These are phyloP conservation scores for Plasmodium knowlesi DNA, from an alignment of 169 alveolate genomes.

Conservation along the genomic window DNA sequence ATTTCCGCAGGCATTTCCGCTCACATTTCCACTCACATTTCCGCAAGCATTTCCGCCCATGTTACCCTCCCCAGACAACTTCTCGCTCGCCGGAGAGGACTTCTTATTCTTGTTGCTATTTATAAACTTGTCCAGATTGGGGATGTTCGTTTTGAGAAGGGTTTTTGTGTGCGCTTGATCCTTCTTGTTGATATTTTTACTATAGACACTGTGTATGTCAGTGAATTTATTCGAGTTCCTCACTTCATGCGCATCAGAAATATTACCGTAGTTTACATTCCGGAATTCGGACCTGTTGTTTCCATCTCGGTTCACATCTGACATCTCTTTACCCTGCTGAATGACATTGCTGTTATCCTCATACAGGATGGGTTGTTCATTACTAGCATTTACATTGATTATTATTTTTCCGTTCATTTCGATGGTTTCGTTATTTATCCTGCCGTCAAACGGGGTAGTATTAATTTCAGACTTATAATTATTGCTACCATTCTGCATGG, in stretches of 20 bases:
- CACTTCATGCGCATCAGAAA: not conserved
- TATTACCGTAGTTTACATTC: not conserved
- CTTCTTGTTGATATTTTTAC: constrained; percentile 12
- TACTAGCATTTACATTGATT: not conserved
- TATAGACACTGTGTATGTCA: not conserved
- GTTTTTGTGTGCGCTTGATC: constrained; percentile 8
- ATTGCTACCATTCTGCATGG: not conserved
- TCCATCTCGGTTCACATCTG: constrained; percentile 4
- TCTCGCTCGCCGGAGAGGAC: not conserved
- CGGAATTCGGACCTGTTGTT: not conserved
- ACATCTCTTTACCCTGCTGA: not conserved
- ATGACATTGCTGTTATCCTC: not conserved
- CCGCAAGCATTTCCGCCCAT: not conserved
- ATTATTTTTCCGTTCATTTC: constrained; percentile 7
- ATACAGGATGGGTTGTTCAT: not conserved
- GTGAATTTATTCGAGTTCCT: not conserved
- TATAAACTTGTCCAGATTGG: constrained; percentile 13
- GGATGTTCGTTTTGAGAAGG: not conserved
- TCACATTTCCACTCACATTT: too few species aligned
- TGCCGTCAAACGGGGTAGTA: not conserved
- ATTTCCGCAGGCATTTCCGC: too few species aligned
- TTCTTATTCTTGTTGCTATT: not conserved
- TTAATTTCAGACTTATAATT: not conserved
- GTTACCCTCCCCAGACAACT: not conserved
- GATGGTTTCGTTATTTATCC: constrained; percentile 1